phyloP scores from a whole-genome alignment of 1,284 basidiomycete genomes.

The Phylloboletellus chloephorus region DNA sequence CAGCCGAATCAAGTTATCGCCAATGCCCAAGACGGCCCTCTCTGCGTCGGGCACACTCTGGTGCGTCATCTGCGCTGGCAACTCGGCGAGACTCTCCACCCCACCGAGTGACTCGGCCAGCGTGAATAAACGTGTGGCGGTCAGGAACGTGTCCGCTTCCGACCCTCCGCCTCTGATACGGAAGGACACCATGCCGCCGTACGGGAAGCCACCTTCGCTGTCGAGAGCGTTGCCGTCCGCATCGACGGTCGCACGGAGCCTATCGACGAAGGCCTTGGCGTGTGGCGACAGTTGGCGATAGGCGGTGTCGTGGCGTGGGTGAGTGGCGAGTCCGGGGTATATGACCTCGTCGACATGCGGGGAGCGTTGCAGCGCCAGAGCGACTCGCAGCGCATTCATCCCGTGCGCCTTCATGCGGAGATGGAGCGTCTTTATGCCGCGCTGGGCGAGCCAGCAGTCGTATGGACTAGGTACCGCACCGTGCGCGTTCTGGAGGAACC shows the following conservation, averaged over 20 bases:
- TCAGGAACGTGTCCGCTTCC: conserved; percentile 69
- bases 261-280: conserved; percentile 61
- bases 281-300: conserved; percentile 62
- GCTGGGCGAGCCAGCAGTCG: conserved; percentile 89
- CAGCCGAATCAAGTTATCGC: conserved; percentile 74
- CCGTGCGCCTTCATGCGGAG: conserved; percentile 88
- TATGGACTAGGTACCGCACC: conserved; percentile 86
- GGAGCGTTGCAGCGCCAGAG: conserved; percentile 55
- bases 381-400: conserved; percentile 74
- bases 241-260: conserved; percentile 31
- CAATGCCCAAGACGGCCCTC: conserved; percentile 70
- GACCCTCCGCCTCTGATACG: conserved; percentile 53
- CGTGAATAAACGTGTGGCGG: conserved; percentile 65
- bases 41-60: conserved; percentile 70
- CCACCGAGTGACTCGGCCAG: conserved; percentile 91
- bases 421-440: conserved; percentile 87
- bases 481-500: conserved; percentile 90
- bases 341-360: conserved; percentile 71
- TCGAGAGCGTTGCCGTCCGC: conserved; percentile 27
- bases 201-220: conserved; percentile 62
- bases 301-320: conserved; percentile 58
- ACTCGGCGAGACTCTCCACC: conserved; percentile 85
- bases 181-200: conserved; percentile 82
- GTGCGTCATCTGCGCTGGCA: conserved; percentile 84
- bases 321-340: conserved; percentile 76